Evolutionary conservation across 345 rosid genomes (phyloP), one percentile per base, ranked within the genome.

Genomic region (Gynandropsis gynandra): DNA sequence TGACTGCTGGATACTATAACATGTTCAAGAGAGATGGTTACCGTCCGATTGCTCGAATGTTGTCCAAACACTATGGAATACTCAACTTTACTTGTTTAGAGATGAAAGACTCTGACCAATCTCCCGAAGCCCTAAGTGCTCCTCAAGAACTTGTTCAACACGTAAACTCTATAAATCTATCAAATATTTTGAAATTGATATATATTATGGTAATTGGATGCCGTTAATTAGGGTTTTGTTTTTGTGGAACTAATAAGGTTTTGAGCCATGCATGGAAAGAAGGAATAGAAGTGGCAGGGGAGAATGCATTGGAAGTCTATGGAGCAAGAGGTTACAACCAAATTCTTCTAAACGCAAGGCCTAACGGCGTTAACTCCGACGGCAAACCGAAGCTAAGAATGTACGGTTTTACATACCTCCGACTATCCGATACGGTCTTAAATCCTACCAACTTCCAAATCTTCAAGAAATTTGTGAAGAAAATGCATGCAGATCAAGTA

Each of bases 401-500:
- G 86, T 76, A 56, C 33, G 93, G 93, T 5, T 67, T 79, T 43
- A 85, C 93, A 7, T 82, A 79, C 68, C 95, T 85, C 34, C 75
- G 97, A 10, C 62, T 85, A 27, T 74, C 81, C 3, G 80, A 72
- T 47, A 65, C 71, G 3, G 70, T 83, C 7, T 39, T 81, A 12
- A n/a, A 72, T 53, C 57, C 40, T 44, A 48, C 54, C 40, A 89
- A 83, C 47, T 79, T 77, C 66, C 70, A 67, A 20, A 16, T 73
- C 55, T 85, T 89, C 76, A 81, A 76, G 72, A 77, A 52, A 39
- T 83, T 85, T 14, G 85, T 85, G 66, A 85, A 61, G 77, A 83
- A 81, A 63, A 79, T 83, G 87, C 95, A 85, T 48, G 95, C 84
- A 15, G 80, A 85, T 68, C 89, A 80, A 65, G 89, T 85, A 80